These are phyloP conservation scores for Elsinoe perseae DNA, from an alignment of 2,329 filamentous ascomycete genomes.

Conservation along the genomic window DNA sequence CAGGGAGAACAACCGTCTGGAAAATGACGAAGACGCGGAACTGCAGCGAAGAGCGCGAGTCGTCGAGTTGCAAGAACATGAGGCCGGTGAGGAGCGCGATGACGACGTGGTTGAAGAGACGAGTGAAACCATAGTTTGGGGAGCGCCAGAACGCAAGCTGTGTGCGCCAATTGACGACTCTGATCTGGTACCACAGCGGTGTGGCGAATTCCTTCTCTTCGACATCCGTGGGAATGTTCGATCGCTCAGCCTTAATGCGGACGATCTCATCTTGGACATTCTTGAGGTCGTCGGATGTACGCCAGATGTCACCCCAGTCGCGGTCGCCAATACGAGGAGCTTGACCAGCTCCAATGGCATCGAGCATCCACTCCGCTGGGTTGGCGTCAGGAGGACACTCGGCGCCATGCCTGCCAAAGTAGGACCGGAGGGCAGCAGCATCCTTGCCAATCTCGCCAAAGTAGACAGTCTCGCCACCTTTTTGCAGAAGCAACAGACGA, in stretches of 20 bases:
- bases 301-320: conserved; percentile 78
- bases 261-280: conserved; percentile 59
- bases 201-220: conserved; percentile 74
- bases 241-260: conserved; percentile 56
- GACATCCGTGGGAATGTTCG: conserved; percentile 35
- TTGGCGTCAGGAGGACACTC: conserved; percentile 46
- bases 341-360: conserved; percentile 71
- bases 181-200: conserved; percentile 69
- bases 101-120: conserved; percentile 74
- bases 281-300: conserved; percentile 61
- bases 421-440: conserved; percentile 35
- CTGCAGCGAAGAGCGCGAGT: conserved; percentile 69
- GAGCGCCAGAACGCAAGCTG: conserved; percentile 77
- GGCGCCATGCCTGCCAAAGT: conserved; percentile 52
- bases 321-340: conserved; percentile 62
- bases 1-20: conserved; percentile 76
- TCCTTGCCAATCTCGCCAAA: conserved; percentile 42
- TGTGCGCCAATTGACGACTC: conserved; percentile 62
- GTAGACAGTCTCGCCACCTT: conserved; percentile 40
- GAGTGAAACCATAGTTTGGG: conserved; percentile 82
- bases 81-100: conserved; percentile 73
- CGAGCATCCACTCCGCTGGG: conserved; percentile 72
- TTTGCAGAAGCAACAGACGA: conserved; percentile 37
- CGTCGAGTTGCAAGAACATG: conserved; percentile 68
- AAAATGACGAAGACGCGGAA: conserved; percentile 86